Evolutionary conservation across 2,329 filamentous ascomycete species (phyloP), one percentile per base, ranked within the genome.

Genomic region (Sarocladiaceae sp.): DNA sequence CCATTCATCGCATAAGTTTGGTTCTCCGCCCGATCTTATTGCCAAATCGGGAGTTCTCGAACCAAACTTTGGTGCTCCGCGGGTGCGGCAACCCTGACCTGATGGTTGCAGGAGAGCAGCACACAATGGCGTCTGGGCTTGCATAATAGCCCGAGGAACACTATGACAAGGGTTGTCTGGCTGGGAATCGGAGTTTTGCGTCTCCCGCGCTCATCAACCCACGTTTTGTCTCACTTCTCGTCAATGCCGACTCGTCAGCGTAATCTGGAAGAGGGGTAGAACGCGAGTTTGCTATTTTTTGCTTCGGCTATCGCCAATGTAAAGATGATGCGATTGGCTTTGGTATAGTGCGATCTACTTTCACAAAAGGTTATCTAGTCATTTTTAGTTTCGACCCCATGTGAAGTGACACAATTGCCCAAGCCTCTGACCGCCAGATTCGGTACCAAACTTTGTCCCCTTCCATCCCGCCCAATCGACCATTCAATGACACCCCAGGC

Each of bases 401-500:
- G n/a, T n/a, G n/a, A n/a, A n/a, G n/a, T n/a, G n/a, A n/a, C n/a
- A n/a, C n/a, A n/a, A n/a, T n/a, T n/a, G n/a, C 37, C 37, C 13
- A 40, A 40, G 37, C 17, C 18, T 28, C 23, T 44, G 40, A 44
- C 40, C 40, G 40, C 40, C 40, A 44, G 40, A 44, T 28, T 44
- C 40, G 40, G 40, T 44, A 44, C 40, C 40, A 44, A 23, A 44
- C 22, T 44, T 44, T 44, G 7, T 4, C 12, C n/a, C n/a, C n/a
- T n/a, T n/a, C n/a, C 8, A 20, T 20, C 22, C 10, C 23, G 17
- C 10, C 17, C 22, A n/a, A 8, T 17, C 33, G 18, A 5, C 33
- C 33, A 36, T 36, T 17, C 18, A 7, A n/a, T 36, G 33, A n/a
- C 15, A 12, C 15, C 8, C 15, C 12, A n/a, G 33, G 7, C 33